Percentiles rank a stretch among this genome's conserved stretches.
These are phyloP conservation scores for Aspergillus texensis DNA, from an alignment of 2,329 filamentous ascomycete species.

Conservation along the genomic window DNA sequence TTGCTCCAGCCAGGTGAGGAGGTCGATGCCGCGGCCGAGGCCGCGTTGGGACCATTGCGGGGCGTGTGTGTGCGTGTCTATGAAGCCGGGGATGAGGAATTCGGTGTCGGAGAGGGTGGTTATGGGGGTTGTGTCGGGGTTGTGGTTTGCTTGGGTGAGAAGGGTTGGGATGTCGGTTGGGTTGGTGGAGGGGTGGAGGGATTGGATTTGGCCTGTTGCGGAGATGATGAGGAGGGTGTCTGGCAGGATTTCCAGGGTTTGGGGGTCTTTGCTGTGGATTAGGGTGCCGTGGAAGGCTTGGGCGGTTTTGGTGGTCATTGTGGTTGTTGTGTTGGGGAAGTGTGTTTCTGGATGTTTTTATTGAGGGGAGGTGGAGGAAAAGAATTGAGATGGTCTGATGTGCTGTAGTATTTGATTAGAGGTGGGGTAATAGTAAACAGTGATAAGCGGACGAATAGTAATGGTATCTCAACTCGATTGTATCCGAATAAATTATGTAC, in stretches of 20 bases:
- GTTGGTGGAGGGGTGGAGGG: constrained; percentile 26
- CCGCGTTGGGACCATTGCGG: constrained; percentile 57
- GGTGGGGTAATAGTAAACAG: not conserved
- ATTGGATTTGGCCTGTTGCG: constrained; percentile 33
- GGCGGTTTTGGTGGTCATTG: constrained; percentile 19
- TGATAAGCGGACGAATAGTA: not conserved
- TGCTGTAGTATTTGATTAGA: not conserved
- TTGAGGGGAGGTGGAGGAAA: not conserved
- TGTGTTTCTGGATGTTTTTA: not conserved
- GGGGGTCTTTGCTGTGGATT: constrained; percentile 31
- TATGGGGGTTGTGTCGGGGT: constrained; percentile 29
- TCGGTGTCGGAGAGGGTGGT: constrained; percentile 31
- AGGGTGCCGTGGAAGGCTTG: constrained; percentile 40
- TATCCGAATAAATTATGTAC: constrained; percentile 4
- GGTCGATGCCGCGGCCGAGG: constrained; percentile 42
- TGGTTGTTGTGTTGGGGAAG: constrained; percentile 6
- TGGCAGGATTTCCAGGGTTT: constrained; percentile 33
- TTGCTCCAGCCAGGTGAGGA: constrained; percentile 64
- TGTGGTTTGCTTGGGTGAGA: constrained; percentile 28
- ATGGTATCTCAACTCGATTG: not conserved
- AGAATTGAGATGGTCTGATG: too few relatives aligned
- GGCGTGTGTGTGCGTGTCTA: constrained; percentile 71
- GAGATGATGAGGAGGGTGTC: constrained; percentile 37
- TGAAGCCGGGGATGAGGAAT: constrained; percentile 40
- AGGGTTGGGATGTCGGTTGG: constrained; percentile 25